phyloP scores from a whole-genome alignment of 2,329 filamentous ascomycete species.

The Xylaria sp. region DNA sequence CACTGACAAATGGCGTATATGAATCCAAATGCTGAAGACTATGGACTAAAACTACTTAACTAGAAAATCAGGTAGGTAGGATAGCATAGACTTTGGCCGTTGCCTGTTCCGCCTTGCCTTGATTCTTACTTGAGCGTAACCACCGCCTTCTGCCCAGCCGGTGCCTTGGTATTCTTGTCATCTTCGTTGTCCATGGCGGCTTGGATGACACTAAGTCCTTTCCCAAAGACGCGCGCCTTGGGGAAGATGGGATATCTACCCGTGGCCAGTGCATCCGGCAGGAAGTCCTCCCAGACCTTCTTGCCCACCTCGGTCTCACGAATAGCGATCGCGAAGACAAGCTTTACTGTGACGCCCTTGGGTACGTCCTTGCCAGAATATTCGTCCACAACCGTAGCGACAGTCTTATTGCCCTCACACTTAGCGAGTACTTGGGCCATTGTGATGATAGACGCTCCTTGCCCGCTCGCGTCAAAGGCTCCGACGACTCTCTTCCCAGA shows the following conservation, averaged over 20 bases:
- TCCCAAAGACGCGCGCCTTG: conserved; percentile 24
- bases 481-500: conserved; percentile 32
- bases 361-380: conserved; percentile 11
- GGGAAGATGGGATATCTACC: conserved; percentile 32
- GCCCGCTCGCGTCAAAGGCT: conserved; percentile 29
- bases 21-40: background rate
- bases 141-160: conserved; percentile 25
- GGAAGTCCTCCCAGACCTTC: conserved; percentile 31
- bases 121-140: conserved; percentile 22
- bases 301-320: conserved; percentile 27
- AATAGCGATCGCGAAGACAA: conserved; percentile 29
- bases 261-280: conserved; percentile 28
- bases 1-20: background rate
- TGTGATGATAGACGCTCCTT: conserved; percentile 1
- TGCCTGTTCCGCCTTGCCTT: too few relatives aligned
- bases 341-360: background rate
- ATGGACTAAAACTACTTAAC: background rate
- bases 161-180: background rate
- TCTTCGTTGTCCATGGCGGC: conserved; percentile 25
- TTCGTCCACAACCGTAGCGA: conserved; percentile 21
- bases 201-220: conserved; percentile 28
- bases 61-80: background rate
- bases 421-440: conserved; percentile 15
- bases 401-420: conserved; percentile 23
- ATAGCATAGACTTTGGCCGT: background rate